Conservation (phyloP, 495 filamentous ascomycete genomes). For the Chaetomium cochliodes region DNA sequence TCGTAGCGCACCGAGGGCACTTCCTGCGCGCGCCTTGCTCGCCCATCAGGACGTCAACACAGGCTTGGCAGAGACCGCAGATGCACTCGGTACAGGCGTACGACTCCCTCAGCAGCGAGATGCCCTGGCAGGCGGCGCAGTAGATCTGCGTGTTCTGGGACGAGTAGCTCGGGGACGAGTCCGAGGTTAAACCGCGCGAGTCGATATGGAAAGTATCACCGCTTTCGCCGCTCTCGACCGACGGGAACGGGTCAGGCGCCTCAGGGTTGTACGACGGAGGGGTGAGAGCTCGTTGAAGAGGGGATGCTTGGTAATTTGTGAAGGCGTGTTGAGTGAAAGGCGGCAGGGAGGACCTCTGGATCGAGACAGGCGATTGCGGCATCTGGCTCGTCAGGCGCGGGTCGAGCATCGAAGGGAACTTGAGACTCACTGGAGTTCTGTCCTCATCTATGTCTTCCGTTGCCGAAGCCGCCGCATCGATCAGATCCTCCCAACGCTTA, state of each 20-base stretch:
- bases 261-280: slow-evolving; percentile 68
- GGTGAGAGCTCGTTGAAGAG: slow-evolving; percentile 80
- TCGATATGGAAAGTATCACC: slow-evolving; percentile 66
- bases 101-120: slow-evolving; percentile 71
- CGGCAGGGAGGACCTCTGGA: slow-evolving; percentile 76
- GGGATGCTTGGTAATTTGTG: slow-evolving; percentile 79
- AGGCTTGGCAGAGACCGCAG: slow-evolving; percentile 82
- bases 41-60: slow-evolving; percentile 73
- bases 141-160: slow-evolving; percentile 75
- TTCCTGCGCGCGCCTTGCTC: slow-evolving; percentile 59
- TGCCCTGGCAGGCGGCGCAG: slow-evolving; percentile 75
- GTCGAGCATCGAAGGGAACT: slow-evolving; percentile 35
- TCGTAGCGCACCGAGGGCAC: slow-evolving; percentile 64
- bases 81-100: slow-evolving; percentile 95
- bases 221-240: slow-evolving; percentile 67
- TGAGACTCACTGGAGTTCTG: slow-evolving; percentile 68
- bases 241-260: slow-evolving; percentile 74
- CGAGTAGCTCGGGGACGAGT: slow-evolving; percentile 55
- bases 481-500: slow-evolving; percentile 90
- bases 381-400: slow-evolving; percentile 54
- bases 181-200: slow-evolving; percentile 47
- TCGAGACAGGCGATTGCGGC: slow-evolving; percentile 63
- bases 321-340: slow-evolving; percentile 62
- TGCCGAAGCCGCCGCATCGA: slow-evolving; percentile 80
- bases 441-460: slow-evolving; percentile 90